These are phyloP conservation scores for Babesia bigemina DNA, from an alignment of 169 alveolate genomes.

Conservation along the genomic window DNA sequence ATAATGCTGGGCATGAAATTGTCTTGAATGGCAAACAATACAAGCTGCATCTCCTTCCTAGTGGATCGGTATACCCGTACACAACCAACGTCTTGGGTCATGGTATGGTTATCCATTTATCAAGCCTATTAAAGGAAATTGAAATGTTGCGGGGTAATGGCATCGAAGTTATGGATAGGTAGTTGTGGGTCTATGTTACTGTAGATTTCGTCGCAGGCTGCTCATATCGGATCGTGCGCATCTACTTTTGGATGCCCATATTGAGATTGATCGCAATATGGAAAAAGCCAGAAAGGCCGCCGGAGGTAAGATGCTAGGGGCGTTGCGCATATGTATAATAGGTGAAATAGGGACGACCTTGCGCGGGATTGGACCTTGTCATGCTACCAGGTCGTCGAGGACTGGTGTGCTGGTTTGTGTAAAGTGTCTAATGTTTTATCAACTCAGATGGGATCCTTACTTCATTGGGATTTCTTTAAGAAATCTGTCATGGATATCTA, in stretches of 20 bases:
- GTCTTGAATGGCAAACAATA: slow-evolving; percentile 79
- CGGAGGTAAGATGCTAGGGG: slow-evolving; percentile 13
- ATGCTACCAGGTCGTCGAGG: slow-evolving; percentile 88
- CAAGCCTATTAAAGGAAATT: slow-evolving; percentile 67
- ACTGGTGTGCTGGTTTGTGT: slow-evolving; percentile 87
- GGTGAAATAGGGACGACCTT: slow-evolving; percentile 91
- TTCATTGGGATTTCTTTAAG: slow-evolving; percentile 54
- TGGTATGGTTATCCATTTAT: slow-evolving; percentile 89
- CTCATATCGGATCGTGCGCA: slow-evolving; percentile 90
- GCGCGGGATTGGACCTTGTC: slow-evolving; percentile 95
- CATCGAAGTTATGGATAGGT: slow-evolving; percentile 65
- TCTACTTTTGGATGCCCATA: slow-evolving; percentile 84
- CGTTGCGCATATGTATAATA: slow-evolving; percentile 44
- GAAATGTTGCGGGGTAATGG: slow-evolving; percentile 43
- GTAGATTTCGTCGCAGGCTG: slow-evolving; percentile 66
- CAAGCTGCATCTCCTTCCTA: slow-evolving; percentile 92
- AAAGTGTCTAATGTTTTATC: not conserved
- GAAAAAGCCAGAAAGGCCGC: slow-evolving; percentile 64
- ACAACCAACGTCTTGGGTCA: slow-evolving; percentile 87
- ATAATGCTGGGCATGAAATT: slow-evolving; percentile 92
- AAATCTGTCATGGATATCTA: slow-evolving; percentile 26
- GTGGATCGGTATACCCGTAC: slow-evolving; percentile 86
- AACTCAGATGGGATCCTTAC: slow-evolving; percentile 43
- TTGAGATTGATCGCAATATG: slow-evolving; percentile 70
- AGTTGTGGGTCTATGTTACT: not conserved